Evolutionary conservation across 257 asterid species (phyloP), one percentile per base, ranked within the genome.

Genomic region (Fraxinus americana): DNA sequence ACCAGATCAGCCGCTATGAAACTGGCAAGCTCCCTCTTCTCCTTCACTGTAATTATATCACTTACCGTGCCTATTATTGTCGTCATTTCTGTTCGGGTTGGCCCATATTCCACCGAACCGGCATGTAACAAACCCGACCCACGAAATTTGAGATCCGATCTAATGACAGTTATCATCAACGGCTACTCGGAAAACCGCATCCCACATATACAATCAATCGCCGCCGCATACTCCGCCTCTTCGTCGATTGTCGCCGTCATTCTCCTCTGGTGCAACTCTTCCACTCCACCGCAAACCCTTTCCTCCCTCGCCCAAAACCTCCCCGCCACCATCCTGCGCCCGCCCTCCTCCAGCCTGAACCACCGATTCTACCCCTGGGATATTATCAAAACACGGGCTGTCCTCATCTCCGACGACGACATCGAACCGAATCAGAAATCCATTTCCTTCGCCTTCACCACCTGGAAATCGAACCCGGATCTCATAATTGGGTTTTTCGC

Each of bases 401-500:
- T 92, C 57, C 93, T 95, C 85, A 88, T 94, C 86, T 92, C 97
- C 80, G 99, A 91, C 80, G 99, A 91, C 86, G 98, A 94, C 77
- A 73, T 94, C 48, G 90, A 83, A 38, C 90, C 96, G 67, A 91
- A 87, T 50, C 82, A 79, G 61, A 63, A 70, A 0, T 89, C 97
- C 54, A 80, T 95, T 30, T 50, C 86, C 67, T 91, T 90, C 85
- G 96, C 99, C n/a, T 90, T 92, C 88, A 70, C 71, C 4, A 57
- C 85, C 8, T 93, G 96, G 95, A 84, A 59, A 86, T 83, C 97
- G 52, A 87, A 94, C 72, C 91, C 97, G 72, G 89, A 86, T 21
- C 91, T 88, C 9, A 25, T 88, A 4, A 72, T 87, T 52, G 99
- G 99, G 17, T 89, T 90, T 81, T 95, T 95, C 85, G 97, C 94